Evolutionary conservation across 805 yeast species (phyloP), one percentile per base, ranked within the genome.

Genomic region (Spathaspora boniae): DNA sequence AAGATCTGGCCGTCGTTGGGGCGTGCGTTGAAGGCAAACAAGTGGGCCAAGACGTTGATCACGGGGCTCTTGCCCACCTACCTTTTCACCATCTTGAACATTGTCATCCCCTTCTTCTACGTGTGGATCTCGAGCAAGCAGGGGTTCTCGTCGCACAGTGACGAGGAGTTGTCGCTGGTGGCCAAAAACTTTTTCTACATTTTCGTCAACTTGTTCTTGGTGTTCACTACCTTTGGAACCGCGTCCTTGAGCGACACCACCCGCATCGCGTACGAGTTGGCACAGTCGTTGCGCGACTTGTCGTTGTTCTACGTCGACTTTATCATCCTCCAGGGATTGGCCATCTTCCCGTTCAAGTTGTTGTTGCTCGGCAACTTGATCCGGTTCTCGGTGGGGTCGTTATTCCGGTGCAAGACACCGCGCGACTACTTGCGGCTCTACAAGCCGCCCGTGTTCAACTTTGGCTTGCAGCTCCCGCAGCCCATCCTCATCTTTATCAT

Each of bases 151-250:
- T 87, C 97, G 5, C 82, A 84, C 49, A 89, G 95, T 26, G 98
- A 93, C 46, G 96, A 86, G 46, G 98, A 93, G 55, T 62, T 88
- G 12, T 83, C 96, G 0, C 77, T 88, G 16, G 94, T 91, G 2
- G 80, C 93, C 18, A 91, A 91, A 61, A 93, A 93, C 65, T 91
- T 89, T 62, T 89, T 93, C 56, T 93, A 88, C 59, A 84, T 89
- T 24, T 93, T 93, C 62, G 95, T 91, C 44, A 91, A 91, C 58
- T 70, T 93, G 73, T 93, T 91, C 54, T 68, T 91, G 53, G 95
- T 91, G 18, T 93, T 93, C 65, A 91, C 98, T 1, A 74, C 89
- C 50, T 95, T 94, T 6, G 96, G 96, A 44, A 86, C 96, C 1
- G 91, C 93, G 1, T 80, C 93, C 5, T 66, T 89, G 34, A 84